Base-by-base conservation (phyloP, 2,329 filamentous ascomycete species). In the Monosporascus cannonballus region DNA sequence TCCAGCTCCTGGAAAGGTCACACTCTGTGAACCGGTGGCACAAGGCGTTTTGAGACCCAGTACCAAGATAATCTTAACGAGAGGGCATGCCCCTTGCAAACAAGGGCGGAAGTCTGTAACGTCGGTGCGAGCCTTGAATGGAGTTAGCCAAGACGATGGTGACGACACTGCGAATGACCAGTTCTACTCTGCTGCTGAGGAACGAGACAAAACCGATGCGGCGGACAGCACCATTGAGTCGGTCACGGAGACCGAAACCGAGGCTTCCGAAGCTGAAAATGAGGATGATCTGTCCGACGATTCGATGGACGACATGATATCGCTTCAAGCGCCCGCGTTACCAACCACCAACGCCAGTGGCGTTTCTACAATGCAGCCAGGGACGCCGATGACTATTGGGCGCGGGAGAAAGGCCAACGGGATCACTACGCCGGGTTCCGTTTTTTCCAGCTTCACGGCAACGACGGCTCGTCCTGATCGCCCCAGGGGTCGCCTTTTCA, bases 281-380 rank as follows among this genome's bases (percentile, higher is more conserved):
- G 86, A 80, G 56, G 89, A 93, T 60, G 76, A 79, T 7, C 76
- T 93, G 17, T 96, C 93, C 0, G 92, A 96, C 67, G 93, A 96
- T 66, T 94, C 90, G 0, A 81, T 90, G 75, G 92, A 96, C 59
- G 91, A 96, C 56, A 89, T 96, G 80, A 96, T 97, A 50, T 95
- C 91, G 4, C 77, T 97, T 34, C 86, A 87, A 59, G 86, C 87
- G 1, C 93, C 93, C 1, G 81, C 86, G 27, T 73, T 96, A 17
- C 85, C 89, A 1, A 81, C 90, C n/a, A 84, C 88, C 25, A 84
- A 84, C 51, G 87, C 87, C 1, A 93, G 90, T 48, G 85, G 89
- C 18, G 78, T 93, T 60, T 94, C 90, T 22, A 88, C 89, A 0
- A 80, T 91, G 64, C 87, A 88, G 41, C 83, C 87, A 1, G 90